Conservation (phyloP, 441 rosid genomes). For the Bruguiera hainesii region DNA sequence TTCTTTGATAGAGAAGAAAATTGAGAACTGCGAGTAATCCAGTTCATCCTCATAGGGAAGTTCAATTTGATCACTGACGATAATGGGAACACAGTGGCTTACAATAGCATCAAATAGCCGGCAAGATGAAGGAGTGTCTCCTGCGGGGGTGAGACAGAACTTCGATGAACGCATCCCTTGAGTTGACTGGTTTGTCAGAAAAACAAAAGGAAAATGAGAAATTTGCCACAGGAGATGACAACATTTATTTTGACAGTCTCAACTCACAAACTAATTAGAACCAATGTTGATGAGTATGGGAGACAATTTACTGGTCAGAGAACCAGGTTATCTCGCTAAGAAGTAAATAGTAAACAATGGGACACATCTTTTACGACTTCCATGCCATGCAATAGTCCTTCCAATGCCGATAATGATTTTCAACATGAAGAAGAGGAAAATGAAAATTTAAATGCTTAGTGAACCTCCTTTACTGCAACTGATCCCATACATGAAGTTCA, state of each 20-base stretch:
- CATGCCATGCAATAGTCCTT: not conserved
- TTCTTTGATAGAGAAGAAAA: constrained; percentile 77
- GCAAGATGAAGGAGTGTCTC: constrained; percentile 97
- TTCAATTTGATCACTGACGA: constrained; percentile 83
- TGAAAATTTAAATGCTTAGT: not conserved
- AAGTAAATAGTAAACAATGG: too few relatives aligned
- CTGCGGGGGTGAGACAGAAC: constrained; percentile 91
- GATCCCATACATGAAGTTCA: not conserved
- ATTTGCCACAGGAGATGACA: not conserved
- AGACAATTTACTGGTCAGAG: not conserved
- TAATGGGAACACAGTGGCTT: constrained; percentile 89
- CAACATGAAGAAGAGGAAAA: not conserved
- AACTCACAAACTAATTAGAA: too few relatives aligned
- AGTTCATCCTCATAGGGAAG: constrained; percentile 90
- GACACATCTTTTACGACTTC: not conserved
- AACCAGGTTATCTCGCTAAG: not conserved
- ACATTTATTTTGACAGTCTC: too few relatives aligned
- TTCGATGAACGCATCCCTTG: constrained; percentile 89
- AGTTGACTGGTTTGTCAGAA: constrained; percentile 51
- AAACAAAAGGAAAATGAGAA: constrained; percentile 14
- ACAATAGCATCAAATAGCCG: constrained; percentile 91
- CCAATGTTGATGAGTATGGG: not conserved
- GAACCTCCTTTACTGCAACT: not conserved
- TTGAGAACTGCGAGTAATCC: constrained; percentile 69
- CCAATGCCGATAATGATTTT: not conserved